Base-by-base conservation (phyloP, 257 asterid species). In the Euphrasia confusa region DNA sequence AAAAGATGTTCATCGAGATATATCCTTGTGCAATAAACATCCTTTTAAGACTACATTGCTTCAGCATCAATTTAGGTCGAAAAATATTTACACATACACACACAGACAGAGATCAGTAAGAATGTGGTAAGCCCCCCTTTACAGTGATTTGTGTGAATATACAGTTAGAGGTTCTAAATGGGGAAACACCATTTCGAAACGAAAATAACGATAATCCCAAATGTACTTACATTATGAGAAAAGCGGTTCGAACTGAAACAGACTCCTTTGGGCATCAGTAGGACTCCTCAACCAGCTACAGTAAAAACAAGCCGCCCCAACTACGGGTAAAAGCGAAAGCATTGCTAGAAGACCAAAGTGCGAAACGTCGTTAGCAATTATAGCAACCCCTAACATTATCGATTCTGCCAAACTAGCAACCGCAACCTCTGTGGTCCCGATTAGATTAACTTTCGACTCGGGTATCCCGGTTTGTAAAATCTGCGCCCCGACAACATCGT, bases 381-480 rank as follows among this genome's bases (percentile, higher is more conserved):
- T 89, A 4, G 89, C 99, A 63, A 93, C 74, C 57, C 99, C 99
- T 30, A 93, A 77, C 97, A 89, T 93, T 55, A 85, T 63, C 9
- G 91, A 87, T 75, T 87, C 99, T 13, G 97, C 95, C 71, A 89
- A 77, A 64, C 99, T 93, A 53, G 95, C 97, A 66, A 93, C 68
- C 35, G 99, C 89, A 67, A 85, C 77, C 79, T 93, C 99, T 13
- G 99, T 93, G 24, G 90, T 76, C 78, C 97, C 97, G 14, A 93
- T 87, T 71, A 93, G 95, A 80, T 89, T 93, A 54, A 93, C 97
- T 83, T 87, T 93, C 21, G 97, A 87, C 62, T 83, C 85, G 61
- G 99, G 99, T 42, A 93, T 89, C 66, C 96, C 99, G 6, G 97
- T 93, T 75, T 93, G 99, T 73, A 93, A 68, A 63, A 93, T 89